Conservation (phyloP, 2,329 filamentous ascomycete species). For the Chrysoporthe cubensis region DNA sequence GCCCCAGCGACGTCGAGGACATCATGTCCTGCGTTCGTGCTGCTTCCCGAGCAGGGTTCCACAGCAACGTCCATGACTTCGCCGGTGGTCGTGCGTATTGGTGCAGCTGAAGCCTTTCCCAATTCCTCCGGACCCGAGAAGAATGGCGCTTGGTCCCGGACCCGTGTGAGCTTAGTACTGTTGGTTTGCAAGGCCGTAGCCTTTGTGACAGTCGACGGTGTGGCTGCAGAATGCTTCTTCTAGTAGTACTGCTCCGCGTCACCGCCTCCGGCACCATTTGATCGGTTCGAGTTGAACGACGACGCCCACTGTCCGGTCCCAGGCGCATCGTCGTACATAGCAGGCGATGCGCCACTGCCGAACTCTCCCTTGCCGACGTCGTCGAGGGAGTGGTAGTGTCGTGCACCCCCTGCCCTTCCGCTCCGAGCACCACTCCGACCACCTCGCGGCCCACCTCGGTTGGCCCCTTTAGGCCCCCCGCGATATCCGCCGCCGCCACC, state of each 20-base stretch:
- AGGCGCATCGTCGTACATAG: slow-evolving; percentile 25
- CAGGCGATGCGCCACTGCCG: slow-evolving; percentile 37
- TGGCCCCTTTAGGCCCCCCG: slow-evolving; percentile 14
- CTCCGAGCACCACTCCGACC: slow-evolving; percentile 50
- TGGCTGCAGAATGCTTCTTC: slow-evolving; percentile 14
- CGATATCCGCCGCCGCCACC: slow-evolving; percentile 23
- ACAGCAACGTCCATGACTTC: no score
- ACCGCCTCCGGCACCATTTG: slow-evolving; percentile 1
- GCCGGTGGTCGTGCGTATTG: neutral
- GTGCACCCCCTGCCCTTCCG: slow-evolving; percentile 52
- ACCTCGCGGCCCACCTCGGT: slow-evolving; percentile 39
- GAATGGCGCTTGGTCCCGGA: neutral
- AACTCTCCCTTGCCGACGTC: slow-evolving; percentile 59
- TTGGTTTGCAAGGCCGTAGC: neutral
- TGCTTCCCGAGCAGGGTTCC: neutral
- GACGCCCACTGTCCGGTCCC: slow-evolving; percentile 13
- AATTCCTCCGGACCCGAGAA: neutral
- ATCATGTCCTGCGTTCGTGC: neutral
- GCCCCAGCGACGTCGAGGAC: neutral
- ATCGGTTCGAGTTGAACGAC: slow-evolving; percentile 14
- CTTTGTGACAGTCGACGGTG: neutral
- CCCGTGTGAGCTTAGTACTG: neutral
- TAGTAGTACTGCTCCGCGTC: slow-evolving; percentile 29
- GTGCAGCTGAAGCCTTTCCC: neutral
- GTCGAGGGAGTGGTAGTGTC: slow-evolving; percentile 68